Conservation (phyloP, 2,329 filamentous ascomycete species). For the Dactylonectria estremocensis region DNA sequence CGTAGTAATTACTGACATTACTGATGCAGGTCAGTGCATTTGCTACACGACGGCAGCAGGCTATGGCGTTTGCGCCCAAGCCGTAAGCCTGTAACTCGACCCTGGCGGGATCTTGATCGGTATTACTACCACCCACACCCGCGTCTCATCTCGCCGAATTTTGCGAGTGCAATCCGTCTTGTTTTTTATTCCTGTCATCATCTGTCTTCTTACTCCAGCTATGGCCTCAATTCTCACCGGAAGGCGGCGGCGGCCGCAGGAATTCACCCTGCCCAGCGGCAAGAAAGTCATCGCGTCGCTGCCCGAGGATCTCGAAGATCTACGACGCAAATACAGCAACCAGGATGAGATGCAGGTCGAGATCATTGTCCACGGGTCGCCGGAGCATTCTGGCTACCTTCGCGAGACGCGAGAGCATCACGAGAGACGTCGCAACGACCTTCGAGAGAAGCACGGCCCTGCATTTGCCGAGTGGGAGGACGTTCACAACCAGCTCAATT, state of each 20-base stretch:
- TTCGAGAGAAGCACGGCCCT: conserved; percentile 65
- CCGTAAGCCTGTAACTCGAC: conserved; percentile 19
- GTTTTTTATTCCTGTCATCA: neutral
- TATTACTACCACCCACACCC: conserved; percentile 21
- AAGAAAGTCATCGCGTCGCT: conserved; percentile 69
- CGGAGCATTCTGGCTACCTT: conserved; percentile 63
- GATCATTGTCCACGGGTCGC: conserved; percentile 71
- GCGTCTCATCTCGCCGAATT: conserved; percentile 13
- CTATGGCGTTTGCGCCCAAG: conserved; percentile 33
- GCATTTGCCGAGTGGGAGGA: conserved; percentile 71
- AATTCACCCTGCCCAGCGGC: conserved; percentile 70
- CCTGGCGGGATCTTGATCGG: conserved; percentile 16
- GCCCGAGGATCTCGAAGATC: conserved; percentile 67
- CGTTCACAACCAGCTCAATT: conserved; percentile 67
- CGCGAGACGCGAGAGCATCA: conserved; percentile 68
- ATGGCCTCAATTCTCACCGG: conserved; percentile 44
- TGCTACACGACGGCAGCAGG: conserved; percentile 32
- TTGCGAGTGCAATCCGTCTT: conserved; percentile 11
- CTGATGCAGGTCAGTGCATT: neutral
- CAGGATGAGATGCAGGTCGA: conserved; percentile 61
- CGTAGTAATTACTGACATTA: neutral
- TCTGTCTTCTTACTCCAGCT: neutral
- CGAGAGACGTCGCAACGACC: conserved; percentile 60
- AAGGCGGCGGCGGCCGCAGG: conserved; percentile 59
- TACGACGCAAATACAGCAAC: conserved; percentile 61